A percentile compares a stretch with the other conserved stretches of the same genome.
Conservation (phyloP, 1,284 basidiomycete species). For the Fomitopsis palustris region DNA sequence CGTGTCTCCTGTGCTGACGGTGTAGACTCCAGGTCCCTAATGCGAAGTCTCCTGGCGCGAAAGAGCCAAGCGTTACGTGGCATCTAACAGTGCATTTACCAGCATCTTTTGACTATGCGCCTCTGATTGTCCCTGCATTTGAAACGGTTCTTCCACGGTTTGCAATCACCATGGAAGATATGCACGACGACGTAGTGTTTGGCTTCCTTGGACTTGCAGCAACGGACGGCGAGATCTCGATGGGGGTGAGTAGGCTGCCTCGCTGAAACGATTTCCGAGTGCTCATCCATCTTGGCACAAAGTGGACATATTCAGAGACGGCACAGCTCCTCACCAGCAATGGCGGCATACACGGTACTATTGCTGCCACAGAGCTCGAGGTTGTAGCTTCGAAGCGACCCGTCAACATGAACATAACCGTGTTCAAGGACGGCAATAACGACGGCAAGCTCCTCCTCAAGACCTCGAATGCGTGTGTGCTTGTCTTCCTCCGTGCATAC, state of each 20-base stretch:
- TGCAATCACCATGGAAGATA: background rate
- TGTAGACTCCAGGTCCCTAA: background rate
- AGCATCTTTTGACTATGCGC: background rate
- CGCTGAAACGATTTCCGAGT: background rate
- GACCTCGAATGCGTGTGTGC: background rate
- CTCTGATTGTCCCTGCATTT: background rate
- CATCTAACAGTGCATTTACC: background rate
- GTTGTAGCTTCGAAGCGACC: constrained; percentile 33
- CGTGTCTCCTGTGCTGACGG: background rate
- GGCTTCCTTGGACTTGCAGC: background rate
- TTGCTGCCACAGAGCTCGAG: constrained; percentile 31
- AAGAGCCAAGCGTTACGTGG: background rate
- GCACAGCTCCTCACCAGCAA: constrained; percentile 23
- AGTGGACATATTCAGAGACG: background rate
- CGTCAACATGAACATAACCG: constrained; percentile 32
- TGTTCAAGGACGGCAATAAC: constrained; percentile 25
- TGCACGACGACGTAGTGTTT: constrained; percentile 2
- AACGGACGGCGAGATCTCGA: background rate
- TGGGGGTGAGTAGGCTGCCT: background rate
- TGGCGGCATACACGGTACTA: constrained; percentile 36
- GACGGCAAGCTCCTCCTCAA: background rate
- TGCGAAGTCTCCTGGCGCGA: background rate
- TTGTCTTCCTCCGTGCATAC: background rate
- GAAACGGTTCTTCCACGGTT: background rate
- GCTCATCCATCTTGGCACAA: background rate